Evolutionary conservation across 768 basidiomycete genomes (phyloP).

Genomic region (Lyophyllum atratum): DNA sequence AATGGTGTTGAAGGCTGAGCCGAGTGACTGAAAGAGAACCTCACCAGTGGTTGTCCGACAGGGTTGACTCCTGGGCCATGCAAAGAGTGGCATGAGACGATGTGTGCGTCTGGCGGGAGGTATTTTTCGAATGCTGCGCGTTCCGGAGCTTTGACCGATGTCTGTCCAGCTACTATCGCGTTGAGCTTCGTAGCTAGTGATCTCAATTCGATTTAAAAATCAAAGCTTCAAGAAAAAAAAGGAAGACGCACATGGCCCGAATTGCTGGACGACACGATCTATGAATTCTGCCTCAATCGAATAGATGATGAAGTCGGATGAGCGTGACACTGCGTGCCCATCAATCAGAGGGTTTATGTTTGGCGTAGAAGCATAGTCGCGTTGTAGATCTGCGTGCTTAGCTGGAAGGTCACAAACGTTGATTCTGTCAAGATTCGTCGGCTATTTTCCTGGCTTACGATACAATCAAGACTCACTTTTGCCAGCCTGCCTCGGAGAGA

Average conservation of each 20-base stretch:
- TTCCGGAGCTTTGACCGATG: slow-evolving; percentile 96
- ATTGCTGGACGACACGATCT: slow-evolving; percentile 78
- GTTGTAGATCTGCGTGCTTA: slow-evolving; percentile 64
- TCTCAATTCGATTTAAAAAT: slow-evolving; percentile 2
- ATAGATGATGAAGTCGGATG: slow-evolving; percentile 93
- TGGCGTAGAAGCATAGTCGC: slow-evolving; percentile 54
- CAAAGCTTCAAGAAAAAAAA: neutral
- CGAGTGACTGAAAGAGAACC: too few relatives aligned
- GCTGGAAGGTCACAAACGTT: slow-evolving; percentile 45
- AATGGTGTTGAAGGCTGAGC: neutral
- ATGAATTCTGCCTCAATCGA: slow-evolving; percentile 93
- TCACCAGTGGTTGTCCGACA: slow-evolving; percentile 86
- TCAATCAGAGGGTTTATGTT: slow-evolving; percentile 69
- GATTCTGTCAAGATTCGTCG: slow-evolving; percentile 9
- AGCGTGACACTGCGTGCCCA: slow-evolving; percentile 86
- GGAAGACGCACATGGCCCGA: slow-evolving; percentile 79
- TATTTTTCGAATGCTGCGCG: slow-evolving; percentile 84
- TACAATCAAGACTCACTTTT: slow-evolving; percentile 53
- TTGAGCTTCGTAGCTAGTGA: slow-evolving; percentile 83
- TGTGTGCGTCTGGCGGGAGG: slow-evolving; percentile 83
- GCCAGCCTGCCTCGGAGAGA: slow-evolving; percentile 83
- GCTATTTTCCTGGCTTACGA: neutral
- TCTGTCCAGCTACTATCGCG: slow-evolving; percentile 94
- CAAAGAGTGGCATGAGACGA: slow-evolving; percentile 92
- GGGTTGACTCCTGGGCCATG: slow-evolving; percentile 92